A percentile compares a stretch with the other conserved stretches of the same genome.
phyloP scores from a whole-genome alignment of 2,329 filamentous ascomycete species.

The Colletotrichum somersetense region DNA sequence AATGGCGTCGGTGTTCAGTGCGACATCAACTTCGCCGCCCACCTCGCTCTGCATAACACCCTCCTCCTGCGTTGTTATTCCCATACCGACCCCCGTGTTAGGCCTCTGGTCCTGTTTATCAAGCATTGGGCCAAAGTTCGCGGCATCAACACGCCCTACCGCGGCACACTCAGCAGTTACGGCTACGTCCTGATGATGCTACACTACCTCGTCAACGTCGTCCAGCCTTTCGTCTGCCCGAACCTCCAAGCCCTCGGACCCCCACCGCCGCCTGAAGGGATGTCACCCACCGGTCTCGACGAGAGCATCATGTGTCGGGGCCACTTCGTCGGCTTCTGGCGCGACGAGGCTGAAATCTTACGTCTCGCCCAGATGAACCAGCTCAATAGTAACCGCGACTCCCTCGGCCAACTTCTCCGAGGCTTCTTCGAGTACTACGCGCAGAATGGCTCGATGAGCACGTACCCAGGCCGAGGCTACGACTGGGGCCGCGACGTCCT shows the following conservation, averaged over 20 bases:
- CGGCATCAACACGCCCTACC: conserved; percentile 88
- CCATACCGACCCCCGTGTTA: conserved; percentile 81
- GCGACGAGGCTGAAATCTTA: conserved; percentile 77
- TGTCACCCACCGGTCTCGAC: conserved; percentile 49
- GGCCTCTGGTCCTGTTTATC: conserved; percentile 84
- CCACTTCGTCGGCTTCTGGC: conserved; percentile 81
- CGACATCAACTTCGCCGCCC: conserved; percentile 92
- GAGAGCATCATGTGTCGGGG: conserved; percentile 69
- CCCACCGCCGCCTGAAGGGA: conserved; percentile 52
- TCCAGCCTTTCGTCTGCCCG: conserved; percentile 82
- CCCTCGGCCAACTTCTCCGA: conserved; percentile 77
- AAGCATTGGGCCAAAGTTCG: conserved; percentile 92
- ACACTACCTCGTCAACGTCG: conserved; percentile 89
- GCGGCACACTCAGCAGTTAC: conserved; percentile 88
- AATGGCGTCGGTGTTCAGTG: conserved; percentile 84
- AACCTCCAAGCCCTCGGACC: conserved; percentile 78
- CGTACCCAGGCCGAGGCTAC: conserved; percentile 69
- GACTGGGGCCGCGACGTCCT: conserved; percentile 86
- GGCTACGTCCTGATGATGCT: conserved; percentile 94
- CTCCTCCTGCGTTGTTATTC: conserved; percentile 86
- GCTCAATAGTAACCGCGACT: conserved; percentile 77
- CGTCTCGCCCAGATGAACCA: conserved; percentile 68
- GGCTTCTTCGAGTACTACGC: conserved; percentile 93
- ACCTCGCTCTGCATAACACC: conserved; percentile 87
- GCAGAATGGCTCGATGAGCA: conserved; percentile 67